Conservation (phyloP, 148 eudicot genomes). For the Vaccinium corymbosum region DNA sequence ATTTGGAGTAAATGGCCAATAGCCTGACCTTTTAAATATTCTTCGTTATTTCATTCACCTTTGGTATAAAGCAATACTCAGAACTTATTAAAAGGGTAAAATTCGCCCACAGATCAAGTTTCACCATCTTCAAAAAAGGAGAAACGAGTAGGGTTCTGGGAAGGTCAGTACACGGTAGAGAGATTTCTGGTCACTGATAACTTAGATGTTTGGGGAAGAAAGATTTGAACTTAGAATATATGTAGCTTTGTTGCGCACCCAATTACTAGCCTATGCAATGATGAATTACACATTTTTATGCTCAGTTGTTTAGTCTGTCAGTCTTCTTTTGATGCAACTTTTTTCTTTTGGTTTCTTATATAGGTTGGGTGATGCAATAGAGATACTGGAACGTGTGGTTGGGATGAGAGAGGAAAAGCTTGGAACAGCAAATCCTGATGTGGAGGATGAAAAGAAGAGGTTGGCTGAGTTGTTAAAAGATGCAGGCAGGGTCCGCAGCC, state of each 20-base stretch:
- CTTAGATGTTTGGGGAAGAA: neutral
- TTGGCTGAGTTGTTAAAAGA: conserved; percentile 76
- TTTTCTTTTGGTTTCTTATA: conserved; percentile 5
- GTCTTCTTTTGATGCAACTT: neutral
- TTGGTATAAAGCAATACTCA: neutral
- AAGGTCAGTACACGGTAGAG: neutral
- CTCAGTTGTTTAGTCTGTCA: neutral
- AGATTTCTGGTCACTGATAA: neutral
- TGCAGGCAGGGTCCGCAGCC: conserved; percentile 68
- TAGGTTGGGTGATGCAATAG: conserved; percentile 93
- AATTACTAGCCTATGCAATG: conserved; percentile 3
- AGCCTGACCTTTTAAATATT: neutral
- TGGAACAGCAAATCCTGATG: conserved; percentile 93
- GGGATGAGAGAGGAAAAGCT: conserved; percentile 98
- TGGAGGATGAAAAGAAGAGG: conserved; percentile 91
- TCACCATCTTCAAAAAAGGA: neutral
- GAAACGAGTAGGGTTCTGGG: neutral
- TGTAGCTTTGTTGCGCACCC: neutral
- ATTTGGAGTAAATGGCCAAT: neutral
- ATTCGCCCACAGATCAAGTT: neutral
- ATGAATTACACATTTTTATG: neutral
- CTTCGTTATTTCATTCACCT: neutral
- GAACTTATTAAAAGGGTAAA: neutral
- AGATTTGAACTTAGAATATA: neutral
- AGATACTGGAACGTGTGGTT: conserved; percentile 70